Evolutionary conservation across 163 green algal species (phyloP), one percentile per base, ranked within the genome.

Genomic region (Volvox carteri): DNA sequence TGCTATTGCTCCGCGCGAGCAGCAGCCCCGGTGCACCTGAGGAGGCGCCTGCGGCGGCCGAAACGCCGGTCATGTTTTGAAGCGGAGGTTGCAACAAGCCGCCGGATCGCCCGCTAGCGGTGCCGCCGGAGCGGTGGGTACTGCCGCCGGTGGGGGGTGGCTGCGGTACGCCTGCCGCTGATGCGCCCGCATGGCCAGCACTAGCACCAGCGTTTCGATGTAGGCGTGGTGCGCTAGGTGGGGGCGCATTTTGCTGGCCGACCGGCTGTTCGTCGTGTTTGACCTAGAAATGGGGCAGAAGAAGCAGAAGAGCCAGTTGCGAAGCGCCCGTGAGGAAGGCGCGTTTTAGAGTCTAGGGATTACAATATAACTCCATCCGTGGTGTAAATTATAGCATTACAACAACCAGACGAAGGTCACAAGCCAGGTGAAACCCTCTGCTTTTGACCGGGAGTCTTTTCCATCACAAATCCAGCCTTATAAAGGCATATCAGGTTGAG

Each of bases 211-310:
- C n/a, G 33, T 75, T 33, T 18, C 75, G 75, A 19, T 68, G 33
- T 1, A 56, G 8, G 16, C 75, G 75, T 21, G 30, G 35, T n/a
- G 75, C 46, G 28, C 4, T 67, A 33, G 75, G 46, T 4, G n/a
- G 46, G 3, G 28, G 14, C 18, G 50, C 75, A 73, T 70, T 68
- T 48, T 48, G 75, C 52, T 85, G 77, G 46, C 41, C 41, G 18
- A 74, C 35, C 39, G 39, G 6, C 70, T 91, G 41, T 30, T 91
- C 75, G 18, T 42, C 44, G 65, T 77, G 67, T n/a, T 65, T 56
- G 37, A 46, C 76, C 46, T 68, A 52, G 48, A 28, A 46, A 56
- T 81, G 21, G 73, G 25, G n/a, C n/a, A 30, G 37, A n/a, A n/a
- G n/a, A n/a, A n/a, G 18, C 19, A 56, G 8, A 58, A 58, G 3